Base-by-base conservation (phyloP, 108 stramenopile species). In the Nitzschia inconspicua region DNA sequence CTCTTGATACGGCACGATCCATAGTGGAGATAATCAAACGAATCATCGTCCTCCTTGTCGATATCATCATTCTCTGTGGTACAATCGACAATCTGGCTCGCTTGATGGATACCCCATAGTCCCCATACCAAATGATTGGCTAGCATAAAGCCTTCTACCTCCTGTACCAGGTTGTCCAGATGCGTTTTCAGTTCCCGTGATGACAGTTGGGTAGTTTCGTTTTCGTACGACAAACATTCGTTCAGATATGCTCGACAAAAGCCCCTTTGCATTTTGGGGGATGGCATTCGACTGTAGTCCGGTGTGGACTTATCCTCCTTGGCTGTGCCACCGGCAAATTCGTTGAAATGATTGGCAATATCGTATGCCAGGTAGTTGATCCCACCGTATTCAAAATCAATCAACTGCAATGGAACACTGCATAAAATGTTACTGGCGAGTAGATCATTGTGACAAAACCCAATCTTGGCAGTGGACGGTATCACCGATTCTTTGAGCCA, bases 381-480 rank as follows among this genome's bases (percentile, higher is more conserved):
- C 1, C 89, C 88, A 41, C 91, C 91, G 53, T 95, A 95, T 66
- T 95, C 94, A 72, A 91, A 92, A 63, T 95, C 94, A 60, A 95
- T 91, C 39, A 95, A 58, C 59, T 85, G 91, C 20, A 43, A 30
- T 20, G 16, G 37, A 14, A 39, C 44, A 65, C 73, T 37, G 0
- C 57, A 65, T 70, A 91, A 70, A 29, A 95, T 78, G 57, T 95
- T 95, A 53, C 78, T 85, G 1, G 79, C 76, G 50, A 93, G 68
- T 16, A 93, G 57, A 69, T 95, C 94, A 75, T 95, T 95, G 81
- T 95, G 94, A 77, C 88, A 90, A 70, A 94, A 91, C 13, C 67
- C 85, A 23, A 89, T 47, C 30, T 57, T 27, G 59, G 57, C 47
- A 63, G 24, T 50, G 46, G 51, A 24, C 8, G 44, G 49, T 16